These are phyloP conservation scores for Cruciata laevipes DNA, from an alignment of 257 asterid genomes.

Conservation along the genomic window DNA sequence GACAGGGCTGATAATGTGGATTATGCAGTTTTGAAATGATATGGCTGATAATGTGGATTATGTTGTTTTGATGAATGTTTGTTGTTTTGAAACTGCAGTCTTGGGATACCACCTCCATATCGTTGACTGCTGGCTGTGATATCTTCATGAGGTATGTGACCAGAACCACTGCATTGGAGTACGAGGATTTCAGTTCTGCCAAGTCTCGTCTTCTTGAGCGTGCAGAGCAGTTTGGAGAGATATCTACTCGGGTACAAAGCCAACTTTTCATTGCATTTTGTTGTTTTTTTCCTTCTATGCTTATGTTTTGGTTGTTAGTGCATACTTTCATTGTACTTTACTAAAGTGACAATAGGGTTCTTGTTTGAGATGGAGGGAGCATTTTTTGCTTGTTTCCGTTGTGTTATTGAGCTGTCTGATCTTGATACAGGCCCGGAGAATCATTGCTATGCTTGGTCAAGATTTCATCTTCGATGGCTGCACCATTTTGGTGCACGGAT, in stretches of 20 bases:
- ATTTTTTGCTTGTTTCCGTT: neutral
- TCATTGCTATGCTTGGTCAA: conserved; percentile 80
- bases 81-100: conserved; percentile 37
- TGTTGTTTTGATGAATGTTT: neutral
- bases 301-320: neutral
- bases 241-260: conserved; percentile 62
- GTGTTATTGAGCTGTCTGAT: conserved; percentile 4
- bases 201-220: conserved; percentile 83
- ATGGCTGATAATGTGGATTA: neutral
- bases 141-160: conserved; percentile 88
- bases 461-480: conserved; percentile 90
- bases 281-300: neutral
- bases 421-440: conserved; percentile 60
- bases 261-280: neutral
- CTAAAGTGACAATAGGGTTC: neutral
- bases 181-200: conserved; percentile 81
- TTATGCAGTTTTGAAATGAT: neutral
- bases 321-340: neutral
- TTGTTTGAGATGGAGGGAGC: neutral
- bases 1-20: neutral
- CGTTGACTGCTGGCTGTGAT: conserved; percentile 90
- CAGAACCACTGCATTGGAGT: conserved; percentile 83
- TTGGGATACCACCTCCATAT: conserved; percentile 95
- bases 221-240: conserved; percentile 93
- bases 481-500: conserved; percentile 92